Evolutionary conservation across 164 flowering plant species (phyloP).

Genomic region (Sextonia rubra): DNA sequence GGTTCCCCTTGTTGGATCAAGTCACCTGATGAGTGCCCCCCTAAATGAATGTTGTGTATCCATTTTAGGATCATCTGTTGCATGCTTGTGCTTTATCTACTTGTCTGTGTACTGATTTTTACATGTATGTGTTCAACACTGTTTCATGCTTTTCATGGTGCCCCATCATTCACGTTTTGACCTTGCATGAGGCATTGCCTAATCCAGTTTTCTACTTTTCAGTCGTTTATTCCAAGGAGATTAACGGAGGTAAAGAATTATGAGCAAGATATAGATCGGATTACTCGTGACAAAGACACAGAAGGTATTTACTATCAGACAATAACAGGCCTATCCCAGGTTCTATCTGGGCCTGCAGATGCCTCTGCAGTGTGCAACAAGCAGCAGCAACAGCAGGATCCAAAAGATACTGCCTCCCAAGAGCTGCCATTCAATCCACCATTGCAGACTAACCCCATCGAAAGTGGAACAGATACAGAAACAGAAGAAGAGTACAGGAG

Average conservation of each 20-base stretch:
- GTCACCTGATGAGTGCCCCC: no score
- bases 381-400: constrained; percentile 15
- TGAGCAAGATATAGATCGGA: constrained; percentile 66
- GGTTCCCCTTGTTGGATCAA: no score
- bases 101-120: not conserved
- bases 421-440: constrained; percentile 12
- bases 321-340: constrained; percentile 73
- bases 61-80: not conserved
- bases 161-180: not conserved
- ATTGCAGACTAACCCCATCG: constrained; percentile 11
- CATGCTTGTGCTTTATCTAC: not conserved
- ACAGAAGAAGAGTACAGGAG: constrained; percentile 38
- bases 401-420: constrained; percentile 4
- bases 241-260: constrained; percentile 66
- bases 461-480: constrained; percentile 33
- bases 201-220: not conserved
- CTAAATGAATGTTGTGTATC: not conserved
- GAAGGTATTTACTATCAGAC: constrained; percentile 74
- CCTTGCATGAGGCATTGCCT: not conserved
- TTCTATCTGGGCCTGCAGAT: constrained; percentile 34
- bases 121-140: no score
- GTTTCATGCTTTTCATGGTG: no score
- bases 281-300: constrained; percentile 74
- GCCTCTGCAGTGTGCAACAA: constrained; percentile 14
- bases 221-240: constrained; percentile 87